Evolutionary conservation across 2,329 filamentous ascomycete genomes (phyloP), one percentile per base, ranked within the genome.

Genomic region (Ceratocystis albifundus): DNA sequence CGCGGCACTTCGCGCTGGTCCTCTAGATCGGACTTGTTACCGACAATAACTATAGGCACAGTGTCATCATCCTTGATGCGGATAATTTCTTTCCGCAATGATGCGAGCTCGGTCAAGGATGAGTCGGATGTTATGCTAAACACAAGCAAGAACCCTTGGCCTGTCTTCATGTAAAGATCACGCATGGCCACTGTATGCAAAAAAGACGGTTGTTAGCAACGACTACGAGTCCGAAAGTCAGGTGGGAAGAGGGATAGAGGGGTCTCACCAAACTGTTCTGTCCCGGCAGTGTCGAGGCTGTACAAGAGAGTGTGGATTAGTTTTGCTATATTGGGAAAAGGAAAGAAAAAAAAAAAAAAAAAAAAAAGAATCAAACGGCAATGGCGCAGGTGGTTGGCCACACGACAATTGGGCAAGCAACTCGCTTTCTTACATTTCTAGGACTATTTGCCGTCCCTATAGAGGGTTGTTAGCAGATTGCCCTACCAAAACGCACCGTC

Each of bases 131-230:
- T 93, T 73, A 96, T 96, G 76, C 88, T 93, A 77, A 96, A 96
- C 67, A 96, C 91, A 46, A 96, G 82, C 66, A 96, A 83, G 74
- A 96, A 96, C 0, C 91, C 90, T 77, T 96, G 90, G 66, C 90
- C 90, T 48, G 90, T 89, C 74, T 94, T 94, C 89, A 96, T 95
- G 79, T 96, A 94, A 59, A 93, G 80, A 74, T 94, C 89, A 73
- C 89, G 83, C 82, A 85, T 85, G 66, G 82, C 82, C 71, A 84
- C 80, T 84, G 69, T 25, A 66, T 36, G 45, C n/a, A 48, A 50
- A 59, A 59, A 59, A 65, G 53, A 66, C 64, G 59, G 64, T 68
- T 64, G 68, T 72, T 69, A 73, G 71, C 68, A 41, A 41, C 36
- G 36, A 41, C 36, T 15, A 41, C 10, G 10, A 41, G 36, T 10